Evolutionary conservation across 768 basidiomycete species (phyloP).

Genomic region (Mrakia blollopis): DNA sequence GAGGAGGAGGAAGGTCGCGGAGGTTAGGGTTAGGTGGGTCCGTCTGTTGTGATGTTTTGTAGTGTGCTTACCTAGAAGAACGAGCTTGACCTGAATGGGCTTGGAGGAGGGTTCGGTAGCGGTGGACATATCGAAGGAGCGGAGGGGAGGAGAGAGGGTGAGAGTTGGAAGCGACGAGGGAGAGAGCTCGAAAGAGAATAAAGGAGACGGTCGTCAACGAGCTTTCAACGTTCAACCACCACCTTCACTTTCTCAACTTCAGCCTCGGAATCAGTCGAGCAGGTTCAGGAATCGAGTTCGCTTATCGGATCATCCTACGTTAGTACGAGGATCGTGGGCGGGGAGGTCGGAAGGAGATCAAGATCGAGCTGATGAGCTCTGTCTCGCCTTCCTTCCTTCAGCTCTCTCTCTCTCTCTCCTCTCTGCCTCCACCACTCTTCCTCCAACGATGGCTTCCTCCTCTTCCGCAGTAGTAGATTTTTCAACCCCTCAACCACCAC

Average conservation of each 20-base stretch:
- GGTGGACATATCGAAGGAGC: constrained; percentile 11
- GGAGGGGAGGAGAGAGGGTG: neutral
- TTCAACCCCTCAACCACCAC: neutral
- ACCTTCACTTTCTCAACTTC: too few species aligned
- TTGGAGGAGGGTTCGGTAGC: constrained; percentile 46
- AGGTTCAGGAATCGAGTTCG: too few species aligned
- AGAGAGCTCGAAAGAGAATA: neutral
- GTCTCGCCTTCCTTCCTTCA: neutral
- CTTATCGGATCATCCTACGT: too few species aligned
- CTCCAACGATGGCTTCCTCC: neutral
- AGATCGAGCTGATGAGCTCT: too few species aligned
- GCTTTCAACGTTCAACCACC: too few species aligned
- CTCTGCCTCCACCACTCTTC: neutral
- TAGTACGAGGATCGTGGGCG: too few species aligned
- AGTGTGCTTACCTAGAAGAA: constrained; percentile 70
- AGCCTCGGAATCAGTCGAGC: too few species aligned
- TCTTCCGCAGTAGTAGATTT: constrained; percentile 12
- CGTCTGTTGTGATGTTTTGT: too few species aligned
- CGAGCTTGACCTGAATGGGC: constrained; percentile 96
- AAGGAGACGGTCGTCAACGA: too few species aligned
- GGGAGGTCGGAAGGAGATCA: too few species aligned
- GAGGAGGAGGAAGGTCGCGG: constrained; percentile 11
- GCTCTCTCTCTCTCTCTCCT: too few species aligned
- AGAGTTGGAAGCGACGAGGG: neutral
- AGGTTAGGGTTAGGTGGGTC: too few species aligned